Conservation (phyloP, 148 eudicot species). For the Vaccinium darrowii region DNA sequence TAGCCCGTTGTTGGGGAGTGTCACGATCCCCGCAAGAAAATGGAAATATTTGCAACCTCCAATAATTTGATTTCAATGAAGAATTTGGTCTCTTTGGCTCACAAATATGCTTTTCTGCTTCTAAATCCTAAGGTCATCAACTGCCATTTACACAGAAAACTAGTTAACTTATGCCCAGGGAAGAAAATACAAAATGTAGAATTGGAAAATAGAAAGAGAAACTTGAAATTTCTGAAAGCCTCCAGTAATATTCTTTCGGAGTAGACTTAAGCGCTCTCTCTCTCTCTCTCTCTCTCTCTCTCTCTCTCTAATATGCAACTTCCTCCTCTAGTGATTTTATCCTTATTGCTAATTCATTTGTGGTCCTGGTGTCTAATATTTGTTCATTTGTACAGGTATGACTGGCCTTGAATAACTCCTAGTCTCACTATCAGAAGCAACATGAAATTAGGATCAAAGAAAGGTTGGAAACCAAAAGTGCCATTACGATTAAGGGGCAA, state of each 20-base stretch:
- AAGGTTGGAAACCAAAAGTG: conserved; percentile 62
- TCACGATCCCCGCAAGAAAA: background rate
- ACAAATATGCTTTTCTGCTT: background rate
- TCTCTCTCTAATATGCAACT: background rate
- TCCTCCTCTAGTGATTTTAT: background rate
- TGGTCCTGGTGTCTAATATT: background rate
- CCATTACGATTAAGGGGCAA: conserved; percentile 57
- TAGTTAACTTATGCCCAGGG: background rate
- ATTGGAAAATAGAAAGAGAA: background rate
- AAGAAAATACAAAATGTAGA: background rate
- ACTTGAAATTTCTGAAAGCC: background rate
- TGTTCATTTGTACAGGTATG: conserved; percentile 32
- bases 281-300: background rate
- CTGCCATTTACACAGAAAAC: background rate
- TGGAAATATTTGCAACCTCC: background rate
- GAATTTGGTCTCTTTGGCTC: background rate
- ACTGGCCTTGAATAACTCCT: conserved; percentile 27
- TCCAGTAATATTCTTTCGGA: background rate
- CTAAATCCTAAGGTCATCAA: background rate
- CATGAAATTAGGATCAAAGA: conserved; percentile 61
- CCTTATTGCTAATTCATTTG: background rate
- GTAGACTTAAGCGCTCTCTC: background rate
- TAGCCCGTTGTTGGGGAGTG: background rate
- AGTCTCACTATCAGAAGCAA: conserved; percentile 19
- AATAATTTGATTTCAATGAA: background rate